Evolutionary conservation across 2,329 filamentous ascomycete species (phyloP).

Genomic region (Phaeoacremonium minimum): DNA sequence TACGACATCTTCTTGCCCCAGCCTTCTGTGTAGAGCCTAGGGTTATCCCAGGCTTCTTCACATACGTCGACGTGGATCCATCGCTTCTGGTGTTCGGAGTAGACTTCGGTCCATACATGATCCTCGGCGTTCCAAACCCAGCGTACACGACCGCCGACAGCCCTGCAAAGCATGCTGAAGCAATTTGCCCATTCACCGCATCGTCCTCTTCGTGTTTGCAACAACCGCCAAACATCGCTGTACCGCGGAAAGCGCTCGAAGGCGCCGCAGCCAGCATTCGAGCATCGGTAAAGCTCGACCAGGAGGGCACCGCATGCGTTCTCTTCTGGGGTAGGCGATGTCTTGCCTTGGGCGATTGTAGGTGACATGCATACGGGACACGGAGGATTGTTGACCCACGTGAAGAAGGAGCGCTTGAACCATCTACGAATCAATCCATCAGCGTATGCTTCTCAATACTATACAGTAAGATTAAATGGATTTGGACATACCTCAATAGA

Average conservation of each 20-base stretch:
- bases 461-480: conserved; percentile 2
- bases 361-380: conserved; percentile 79
- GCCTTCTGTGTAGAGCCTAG: conserved; percentile 84
- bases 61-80: conserved; percentile 98
- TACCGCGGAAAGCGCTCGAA: conserved; percentile 92
- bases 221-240: conserved; percentile 87
- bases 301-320: conserved; percentile 79
- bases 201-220: conserved; percentile 82
- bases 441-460: no score
- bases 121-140: conserved; percentile 99
- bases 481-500: conserved; percentile 71
- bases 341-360: conserved; percentile 79
- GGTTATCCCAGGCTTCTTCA: conserved; percentile 93
- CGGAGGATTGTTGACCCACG: conserved; percentile 92
- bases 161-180: conserved; percentile 96
- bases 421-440: conserved; percentile 68
- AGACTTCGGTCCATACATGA: conserved; percentile 96
- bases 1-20: conserved; percentile 98
- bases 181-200: conserved; percentile 97
- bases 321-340: conserved; percentile 82
- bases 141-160: conserved; percentile 82
- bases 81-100: conserved; percentile 85
- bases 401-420: conserved; percentile 95
- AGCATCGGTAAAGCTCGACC: conserved; percentile 89
- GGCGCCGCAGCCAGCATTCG: conserved; percentile 65